Evolutionary conservation across 2,329 filamentous ascomycete species (phyloP), one percentile per base, ranked within the genome.

Genomic region (Chaetomium sp.): DNA sequence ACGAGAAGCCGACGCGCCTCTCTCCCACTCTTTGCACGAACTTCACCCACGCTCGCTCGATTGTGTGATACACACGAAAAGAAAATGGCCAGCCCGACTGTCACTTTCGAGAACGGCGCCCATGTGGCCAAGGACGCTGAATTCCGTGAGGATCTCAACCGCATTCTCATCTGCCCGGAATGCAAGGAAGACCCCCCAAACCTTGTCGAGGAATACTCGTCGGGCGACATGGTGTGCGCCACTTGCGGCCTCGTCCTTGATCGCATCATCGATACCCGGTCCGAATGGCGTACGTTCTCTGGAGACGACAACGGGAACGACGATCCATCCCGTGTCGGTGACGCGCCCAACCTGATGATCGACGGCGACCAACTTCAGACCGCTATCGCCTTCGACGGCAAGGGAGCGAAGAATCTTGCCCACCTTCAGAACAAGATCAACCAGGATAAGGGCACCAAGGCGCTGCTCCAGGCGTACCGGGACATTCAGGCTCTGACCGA

Each of bases 211-310:
- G 94, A 97, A 70, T 94, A 92, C 69, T 91, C 91, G 5, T 88
- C 86, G 38, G 89, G 90, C 61, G 94, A 99, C 71, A 89, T 95
- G 70, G 90, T 99, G 54, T 99, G 94, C 70, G 88, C 82, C 56
- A 90, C 87, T 59, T 99, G 94, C 67, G 94, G 94, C 40, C 79
- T 96, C 37, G 94, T 99, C 5, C 81, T 99, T 35, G 88, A 92
- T 67, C 87, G 90, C 62, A 91, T 94, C 69, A 91, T 99, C 68
- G 95, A 99, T 69, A 95, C 89, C 59, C 88, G 95, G 60, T 96
- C 91, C 48, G 94, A 99, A 75, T 99, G 94, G 94, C 89, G 94
- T 69, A 99, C 94, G 0, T 99, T 99, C 74, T 91, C 91, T 69
- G 97, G 97, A 70, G 94, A 99, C 68, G 95, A 99, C 70, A 90